Conservation (phyloP, 2,329 filamentous ascomycete species). For the Pseudogymnoascus sp. region DNA sequence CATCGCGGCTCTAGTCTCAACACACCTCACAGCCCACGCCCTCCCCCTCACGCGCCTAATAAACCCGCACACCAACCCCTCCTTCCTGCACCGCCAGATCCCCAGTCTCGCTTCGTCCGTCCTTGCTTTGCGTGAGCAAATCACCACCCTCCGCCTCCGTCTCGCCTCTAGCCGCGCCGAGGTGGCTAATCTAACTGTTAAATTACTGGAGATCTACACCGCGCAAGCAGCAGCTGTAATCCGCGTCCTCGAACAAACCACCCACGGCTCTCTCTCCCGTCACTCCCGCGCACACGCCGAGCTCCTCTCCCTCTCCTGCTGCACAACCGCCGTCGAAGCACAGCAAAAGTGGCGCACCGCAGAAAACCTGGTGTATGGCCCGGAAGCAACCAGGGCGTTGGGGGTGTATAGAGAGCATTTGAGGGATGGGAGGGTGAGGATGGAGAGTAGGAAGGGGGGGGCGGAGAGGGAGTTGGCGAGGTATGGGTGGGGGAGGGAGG, state of each 20-base stretch:
- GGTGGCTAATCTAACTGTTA: constrained; percentile 27
- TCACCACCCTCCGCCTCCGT: constrained; percentile 36
- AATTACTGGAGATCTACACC: constrained; percentile 19
- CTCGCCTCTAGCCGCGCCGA: constrained; percentile 28
- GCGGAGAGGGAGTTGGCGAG: constrained; percentile 23
- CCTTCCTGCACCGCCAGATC: constrained; percentile 49
- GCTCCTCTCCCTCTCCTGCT: constrained; percentile 15
- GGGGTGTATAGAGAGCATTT: constrained; percentile 21
- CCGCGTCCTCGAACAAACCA: constrained; percentile 23
- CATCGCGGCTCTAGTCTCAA: constrained; percentile 40
- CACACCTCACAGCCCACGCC: constrained; percentile 41
- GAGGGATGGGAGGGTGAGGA: constrained; percentile 21
- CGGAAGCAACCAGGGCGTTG: constrained; percentile 21
- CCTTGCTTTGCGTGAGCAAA: constrained; percentile 26
- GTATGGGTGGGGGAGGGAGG: constrained; percentile 24
- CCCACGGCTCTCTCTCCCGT: constrained; percentile 22
- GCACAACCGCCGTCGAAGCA: constrained; percentile 14
- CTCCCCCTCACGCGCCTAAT: constrained; percentile 40
- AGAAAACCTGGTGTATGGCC: constrained; percentile 23
- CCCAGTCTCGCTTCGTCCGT: constrained; percentile 38
- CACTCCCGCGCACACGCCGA: constrained; percentile 18
- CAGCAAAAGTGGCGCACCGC: constrained; percentile 18
- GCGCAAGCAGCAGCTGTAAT: constrained; percentile 20
- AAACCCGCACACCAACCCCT: constrained; percentile 38
- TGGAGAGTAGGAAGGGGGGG: constrained; percentile 19